Conservation (phyloP, 345 rosid genomes). For the Rhizophora mangle region DNA sequence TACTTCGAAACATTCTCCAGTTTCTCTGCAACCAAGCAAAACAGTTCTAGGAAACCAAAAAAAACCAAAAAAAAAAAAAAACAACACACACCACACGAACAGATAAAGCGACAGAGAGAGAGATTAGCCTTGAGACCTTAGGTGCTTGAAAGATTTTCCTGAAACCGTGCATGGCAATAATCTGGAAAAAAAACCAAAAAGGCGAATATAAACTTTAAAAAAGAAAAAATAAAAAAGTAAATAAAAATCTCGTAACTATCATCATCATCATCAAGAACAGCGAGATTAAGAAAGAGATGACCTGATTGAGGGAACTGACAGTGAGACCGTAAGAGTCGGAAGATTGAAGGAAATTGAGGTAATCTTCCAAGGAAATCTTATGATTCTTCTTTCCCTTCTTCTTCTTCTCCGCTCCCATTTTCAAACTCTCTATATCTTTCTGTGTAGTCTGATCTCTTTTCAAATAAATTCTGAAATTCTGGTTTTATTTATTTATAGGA, state of each 20-base stretch:
- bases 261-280: neutral
- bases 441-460: neutral
- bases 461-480: too few species aligned
- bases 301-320: slow-evolving; percentile 39
- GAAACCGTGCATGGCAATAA: slow-evolving; percentile 49
- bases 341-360: slow-evolving; percentile 32
- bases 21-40: slow-evolving; percentile 11
- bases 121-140: slow-evolving; percentile 22
- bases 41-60: too few species aligned
- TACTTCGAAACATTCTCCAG: neutral
- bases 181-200: slow-evolving; percentile 21
- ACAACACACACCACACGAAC: too few species aligned
- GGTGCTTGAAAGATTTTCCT: neutral
- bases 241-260: neutral
- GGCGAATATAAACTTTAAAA: neutral
- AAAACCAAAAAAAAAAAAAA: too few species aligned
- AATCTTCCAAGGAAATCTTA: slow-evolving; percentile 27
- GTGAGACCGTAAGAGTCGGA: slow-evolving; percentile 23
- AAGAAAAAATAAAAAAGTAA: too few species aligned
- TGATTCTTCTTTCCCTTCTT: neutral
- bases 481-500: too few species aligned
- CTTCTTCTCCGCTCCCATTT: slow-evolving; percentile 6
- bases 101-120: neutral
- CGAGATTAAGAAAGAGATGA: neutral
- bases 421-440: neutral